Evolutionary conservation across 1,284 basidiomycete species (phyloP).

Genomic region (Waitea zeae): DNA sequence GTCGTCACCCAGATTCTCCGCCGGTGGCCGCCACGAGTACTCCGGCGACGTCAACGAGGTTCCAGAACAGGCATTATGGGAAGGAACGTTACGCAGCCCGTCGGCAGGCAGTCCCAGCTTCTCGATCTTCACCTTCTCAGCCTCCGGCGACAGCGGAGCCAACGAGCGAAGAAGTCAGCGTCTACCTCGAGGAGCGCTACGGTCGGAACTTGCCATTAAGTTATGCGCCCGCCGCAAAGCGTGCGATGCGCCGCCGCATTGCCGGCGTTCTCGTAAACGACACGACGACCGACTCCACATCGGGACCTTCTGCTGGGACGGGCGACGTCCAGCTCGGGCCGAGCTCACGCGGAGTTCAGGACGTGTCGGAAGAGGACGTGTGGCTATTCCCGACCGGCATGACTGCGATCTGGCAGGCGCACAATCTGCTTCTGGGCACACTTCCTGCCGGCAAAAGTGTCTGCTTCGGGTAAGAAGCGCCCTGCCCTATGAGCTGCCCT

Average conservation of each 20-base stretch:
- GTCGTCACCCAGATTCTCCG: conserved; percentile 13
- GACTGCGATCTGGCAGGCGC: conserved; percentile 86
- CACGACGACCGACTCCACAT: conserved; percentile 23
- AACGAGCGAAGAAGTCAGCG: conserved; percentile 28
- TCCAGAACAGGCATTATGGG: conserved; percentile 48
- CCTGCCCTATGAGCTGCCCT: too few species aligned
- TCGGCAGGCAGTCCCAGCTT: not conserved
- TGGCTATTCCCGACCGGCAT: conserved; percentile 82
- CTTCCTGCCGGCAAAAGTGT: conserved; percentile 61
- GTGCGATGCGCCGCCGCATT: conserved; percentile 74
- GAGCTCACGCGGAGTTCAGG: conserved; percentile 40
- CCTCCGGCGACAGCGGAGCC: conserved; percentile 11
- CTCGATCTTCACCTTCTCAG: conserved; percentile 8
- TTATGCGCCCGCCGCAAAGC: conserved; percentile 66
- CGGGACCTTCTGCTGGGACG: conserved; percentile 24
- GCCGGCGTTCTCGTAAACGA: conserved; percentile 59
- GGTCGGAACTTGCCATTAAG: conserved; percentile 79
- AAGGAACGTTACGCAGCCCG: conserved; percentile 12
- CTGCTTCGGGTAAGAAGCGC: conserved; percentile 69
- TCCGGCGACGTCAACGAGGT: conserved; percentile 15
- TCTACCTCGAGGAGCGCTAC: conserved; percentile 88
- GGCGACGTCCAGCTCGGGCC: conserved; percentile 30
- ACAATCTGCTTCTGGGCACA: conserved; percentile 47
- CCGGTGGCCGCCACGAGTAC: too few species aligned
- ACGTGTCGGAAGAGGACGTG: conserved; percentile 72